A percentile compares a stretch with the other conserved stretches of the same genome.
phyloP scores from a whole-genome alignment of 2,329 filamentous ascomycete species.

The Xylaria polymorpha region DNA sequence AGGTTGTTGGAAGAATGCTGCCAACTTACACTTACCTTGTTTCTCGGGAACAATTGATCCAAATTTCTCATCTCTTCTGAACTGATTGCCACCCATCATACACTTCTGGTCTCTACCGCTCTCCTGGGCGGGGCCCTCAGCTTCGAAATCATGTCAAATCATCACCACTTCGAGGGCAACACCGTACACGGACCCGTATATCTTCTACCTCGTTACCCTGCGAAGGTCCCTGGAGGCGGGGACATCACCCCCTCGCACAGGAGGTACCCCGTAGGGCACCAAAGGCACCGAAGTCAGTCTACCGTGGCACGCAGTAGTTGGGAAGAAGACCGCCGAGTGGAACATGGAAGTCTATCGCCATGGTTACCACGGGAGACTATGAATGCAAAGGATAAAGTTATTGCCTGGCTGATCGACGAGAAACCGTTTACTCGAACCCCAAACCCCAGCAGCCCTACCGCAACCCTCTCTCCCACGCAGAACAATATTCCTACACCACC shows the following conservation, averaged over 20 bases:
- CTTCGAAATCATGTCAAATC: conserved; percentile 9
- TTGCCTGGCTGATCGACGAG: conserved; percentile 17
- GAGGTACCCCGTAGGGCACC: conserved; percentile 6
- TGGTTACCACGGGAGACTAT: conserved; percentile 24
- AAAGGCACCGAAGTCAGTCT: conserved; percentile 8
- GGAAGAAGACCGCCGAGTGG: conserved; percentile 18
- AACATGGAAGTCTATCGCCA: conserved; percentile 14
- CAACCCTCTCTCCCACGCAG: conserved; percentile 4
- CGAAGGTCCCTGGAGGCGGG: background rate
- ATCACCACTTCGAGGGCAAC: background rate
- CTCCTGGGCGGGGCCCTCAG: background rate
- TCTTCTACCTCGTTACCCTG: conserved; percentile 23
- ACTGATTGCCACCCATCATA: background rate
- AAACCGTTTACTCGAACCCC: background rate
- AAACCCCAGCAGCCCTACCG: background rate
- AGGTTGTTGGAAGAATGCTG: background rate
- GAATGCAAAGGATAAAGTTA: conserved; percentile 19
- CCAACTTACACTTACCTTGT: background rate
- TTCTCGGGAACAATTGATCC: background rate
- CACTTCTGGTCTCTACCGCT: background rate
- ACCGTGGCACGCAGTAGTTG: conserved; percentile 1
- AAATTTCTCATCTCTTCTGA: conserved; percentile 2
- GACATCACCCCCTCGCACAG: conserved; percentile 20
- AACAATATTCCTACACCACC: conserved; percentile 2
- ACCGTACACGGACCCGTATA: background rate